Conservation (phyloP, 2,329 filamentous ascomycete species). For the Penicillium sp. region DNA sequence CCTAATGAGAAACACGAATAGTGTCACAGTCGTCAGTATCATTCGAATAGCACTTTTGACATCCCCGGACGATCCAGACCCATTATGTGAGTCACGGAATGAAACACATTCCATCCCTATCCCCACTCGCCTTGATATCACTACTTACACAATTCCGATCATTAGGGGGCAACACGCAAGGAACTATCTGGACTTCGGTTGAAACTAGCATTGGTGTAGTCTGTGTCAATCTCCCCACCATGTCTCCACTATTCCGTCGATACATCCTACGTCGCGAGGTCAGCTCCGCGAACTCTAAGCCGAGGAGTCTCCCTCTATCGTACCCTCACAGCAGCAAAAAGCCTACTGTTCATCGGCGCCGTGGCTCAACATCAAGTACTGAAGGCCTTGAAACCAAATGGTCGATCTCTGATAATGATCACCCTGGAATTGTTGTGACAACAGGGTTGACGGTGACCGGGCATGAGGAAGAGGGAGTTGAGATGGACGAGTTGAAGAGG, state of each 20-base stretch:
- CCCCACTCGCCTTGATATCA: neutral
- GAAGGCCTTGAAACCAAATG: neutral
- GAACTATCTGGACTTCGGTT: neutral
- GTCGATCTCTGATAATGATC: neutral
- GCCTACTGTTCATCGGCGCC: neutral
- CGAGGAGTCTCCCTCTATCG: neutral
- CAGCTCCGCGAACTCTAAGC: neutral
- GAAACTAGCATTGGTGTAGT: neutral
- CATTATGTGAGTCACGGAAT: neutral
- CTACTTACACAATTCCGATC: neutral
- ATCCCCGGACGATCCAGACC: neutral
- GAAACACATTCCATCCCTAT: neutral
- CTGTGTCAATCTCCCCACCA: neutral
- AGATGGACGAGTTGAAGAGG: neutral
- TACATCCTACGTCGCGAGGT: neutral
- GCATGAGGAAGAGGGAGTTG: neutral
- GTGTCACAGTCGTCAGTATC: neutral
- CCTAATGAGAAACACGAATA: neutral
- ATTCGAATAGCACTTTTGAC: neutral
- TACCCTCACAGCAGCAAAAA: neutral
- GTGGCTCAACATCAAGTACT: neutral
- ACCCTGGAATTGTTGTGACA: neutral
- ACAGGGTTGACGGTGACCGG: neutral
- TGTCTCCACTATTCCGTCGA: neutral
- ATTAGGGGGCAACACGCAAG: neutral